Percentiles rank a stretch among this genome's conserved stretches.
phyloP scores from a whole-genome alignment of 2,329 filamentous ascomycete species.

The Coleophoma cylindrospora region DNA sequence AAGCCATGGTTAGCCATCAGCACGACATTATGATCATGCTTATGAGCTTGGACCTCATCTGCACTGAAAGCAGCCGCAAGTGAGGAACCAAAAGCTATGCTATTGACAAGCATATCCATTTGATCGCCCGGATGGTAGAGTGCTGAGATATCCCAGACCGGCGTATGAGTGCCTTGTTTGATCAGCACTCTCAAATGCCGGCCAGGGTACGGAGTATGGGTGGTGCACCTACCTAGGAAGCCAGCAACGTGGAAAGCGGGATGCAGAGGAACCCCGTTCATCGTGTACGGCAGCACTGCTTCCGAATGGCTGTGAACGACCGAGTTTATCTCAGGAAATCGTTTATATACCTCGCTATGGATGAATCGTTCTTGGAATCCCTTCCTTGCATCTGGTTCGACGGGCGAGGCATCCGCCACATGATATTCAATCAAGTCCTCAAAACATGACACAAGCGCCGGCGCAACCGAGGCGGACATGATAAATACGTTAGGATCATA shows the following conservation, averaged over 20 bases:
- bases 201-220: no score
- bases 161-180: conserved; percentile 17
- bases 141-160: conserved; percentile 27
- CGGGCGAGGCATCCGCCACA: conserved; percentile 34
- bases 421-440: conserved; percentile 42
- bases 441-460: conserved; percentile 37
- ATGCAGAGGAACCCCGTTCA: conserved; percentile 32
- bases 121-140: conserved; percentile 20
- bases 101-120: conserved; percentile 33
- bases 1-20: conserved; percentile 42
- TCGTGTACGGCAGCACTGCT: conserved; percentile 35
- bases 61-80: conserved; percentile 29
- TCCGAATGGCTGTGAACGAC: conserved; percentile 40
- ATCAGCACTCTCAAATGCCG: no score
- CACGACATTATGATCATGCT: conserved; percentile 27
- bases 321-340: conserved; percentile 30
- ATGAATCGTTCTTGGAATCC: conserved; percentile 40
- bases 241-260: conserved; percentile 38
- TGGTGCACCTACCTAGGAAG: conserved; percentile 29
- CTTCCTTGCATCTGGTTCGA: conserved; percentile 31
- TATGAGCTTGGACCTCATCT: conserved; percentile 1
- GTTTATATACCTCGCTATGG: conserved; percentile 40
- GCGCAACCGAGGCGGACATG: conserved; percentile 41
- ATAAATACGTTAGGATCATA: conserved; percentile 38
- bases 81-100: conserved; percentile 25